Conservation (phyloP, 345 rosid genomes). For the Salix suchowensis region DNA sequence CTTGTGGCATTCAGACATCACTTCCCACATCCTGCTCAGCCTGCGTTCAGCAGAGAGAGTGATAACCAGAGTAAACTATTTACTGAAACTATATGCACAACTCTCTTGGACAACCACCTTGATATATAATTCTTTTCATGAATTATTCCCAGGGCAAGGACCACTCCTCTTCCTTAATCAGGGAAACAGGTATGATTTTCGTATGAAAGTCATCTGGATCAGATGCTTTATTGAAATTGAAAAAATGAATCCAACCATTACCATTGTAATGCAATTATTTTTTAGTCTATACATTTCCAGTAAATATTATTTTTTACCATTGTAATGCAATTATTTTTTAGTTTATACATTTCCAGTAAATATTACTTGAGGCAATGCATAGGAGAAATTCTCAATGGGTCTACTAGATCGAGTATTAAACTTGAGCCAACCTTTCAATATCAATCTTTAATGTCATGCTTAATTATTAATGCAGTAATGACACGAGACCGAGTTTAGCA, state of each 20-base stretch:
- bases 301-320: neutral
- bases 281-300: neutral
- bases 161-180: neutral
- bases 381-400: neutral
- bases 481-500: neutral
- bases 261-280: neutral
- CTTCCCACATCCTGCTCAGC: slow-evolving; percentile 94
- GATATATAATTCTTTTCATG: neutral
- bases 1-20: slow-evolving; percentile 82
- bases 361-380: neutral
- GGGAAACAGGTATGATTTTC: neutral
- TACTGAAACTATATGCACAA: neutral
- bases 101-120: neutral
- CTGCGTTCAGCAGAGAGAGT: slow-evolving; percentile 34
- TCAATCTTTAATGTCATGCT: neutral
- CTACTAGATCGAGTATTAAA: neutral
- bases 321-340: neutral
- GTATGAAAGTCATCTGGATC: neutral
- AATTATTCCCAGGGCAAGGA: neutral
- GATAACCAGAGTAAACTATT: neutral
- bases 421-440: neutral
- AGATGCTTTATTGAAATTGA: neutral
- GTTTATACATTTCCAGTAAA: neutral
- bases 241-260: neutral
- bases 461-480: neutral